Evolutionary conservation across 352 stramenopile genomes (phyloP).

Genomic region (Pythium oligandrum): DNA sequence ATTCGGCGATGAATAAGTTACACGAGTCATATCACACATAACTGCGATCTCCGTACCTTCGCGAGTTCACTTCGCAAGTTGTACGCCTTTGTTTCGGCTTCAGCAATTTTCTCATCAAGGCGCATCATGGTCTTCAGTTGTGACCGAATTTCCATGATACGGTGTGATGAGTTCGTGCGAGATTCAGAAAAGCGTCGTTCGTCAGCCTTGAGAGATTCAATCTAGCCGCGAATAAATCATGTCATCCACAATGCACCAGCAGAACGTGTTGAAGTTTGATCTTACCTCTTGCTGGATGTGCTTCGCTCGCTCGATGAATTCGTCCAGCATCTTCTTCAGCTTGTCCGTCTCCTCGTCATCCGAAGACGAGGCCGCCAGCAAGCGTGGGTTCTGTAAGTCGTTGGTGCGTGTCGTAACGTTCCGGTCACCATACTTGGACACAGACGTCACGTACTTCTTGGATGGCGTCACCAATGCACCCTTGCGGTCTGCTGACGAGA

Average conservation of each 20-base stretch:
- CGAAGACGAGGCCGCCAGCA: slow-evolving; percentile 68
- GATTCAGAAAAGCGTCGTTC: slow-evolving; percentile 58
- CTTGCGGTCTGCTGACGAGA: slow-evolving; percentile 54
- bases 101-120: slow-evolving; percentile 68
- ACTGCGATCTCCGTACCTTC: slow-evolving; percentile 25
- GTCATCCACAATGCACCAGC: too few relatives aligned
- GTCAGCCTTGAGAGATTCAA: slow-evolving; percentile 39
- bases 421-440: slow-evolving; percentile 81
- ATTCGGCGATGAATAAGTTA: too few relatives aligned
- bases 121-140: slow-evolving; percentile 66
- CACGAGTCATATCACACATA: too few relatives aligned
- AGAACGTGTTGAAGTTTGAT: neutral
- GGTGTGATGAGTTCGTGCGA: slow-evolving; percentile 50
- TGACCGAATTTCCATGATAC: slow-evolving; percentile 62
- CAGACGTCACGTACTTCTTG: slow-evolving; percentile 86
- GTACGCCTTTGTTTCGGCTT: slow-evolving; percentile 66
- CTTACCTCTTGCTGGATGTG: slow-evolving; percentile 54
- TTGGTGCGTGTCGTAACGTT: slow-evolving; percentile 85
- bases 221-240: too few relatives aligned
- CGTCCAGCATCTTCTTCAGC: slow-evolving; percentile 47
- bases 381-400: slow-evolving; percentile 60
- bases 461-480: slow-evolving; percentile 74
- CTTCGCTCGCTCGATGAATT: slow-evolving; percentile 28
- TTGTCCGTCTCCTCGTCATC: slow-evolving; percentile 72
- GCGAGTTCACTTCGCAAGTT: slow-evolving; percentile 67